Conservation (phyloP, 1,139 yeast genomes). For the Suhomyces taliae region DNA sequence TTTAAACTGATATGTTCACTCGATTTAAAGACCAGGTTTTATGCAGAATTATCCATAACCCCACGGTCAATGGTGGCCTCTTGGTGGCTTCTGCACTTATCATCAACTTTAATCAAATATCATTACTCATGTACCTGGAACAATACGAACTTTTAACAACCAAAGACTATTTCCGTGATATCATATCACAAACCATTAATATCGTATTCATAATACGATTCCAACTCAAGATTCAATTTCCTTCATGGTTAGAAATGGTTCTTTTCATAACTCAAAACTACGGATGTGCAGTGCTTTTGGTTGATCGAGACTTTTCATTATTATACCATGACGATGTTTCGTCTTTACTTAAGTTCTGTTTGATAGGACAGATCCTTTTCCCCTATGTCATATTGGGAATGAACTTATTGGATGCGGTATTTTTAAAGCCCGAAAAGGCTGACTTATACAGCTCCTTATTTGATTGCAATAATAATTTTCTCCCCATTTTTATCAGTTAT, state of each 20-base stretch:
- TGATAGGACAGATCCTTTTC: conserved; percentile 18
- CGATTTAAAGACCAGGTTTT: conserved; percentile 9
- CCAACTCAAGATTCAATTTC: conserved; percentile 10
- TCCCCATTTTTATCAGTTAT: conserved; percentile 30
- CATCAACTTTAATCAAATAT: conserved; percentile 5
- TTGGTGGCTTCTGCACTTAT: conserved; percentile 1
- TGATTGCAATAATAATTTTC: conserved; percentile 28
- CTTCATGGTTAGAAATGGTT: conserved; percentile 13
- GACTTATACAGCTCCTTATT: conserved; percentile 11
- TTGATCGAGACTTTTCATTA: conserved; percentile 11
- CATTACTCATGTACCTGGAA: not conserved
- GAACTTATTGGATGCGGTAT: conserved; percentile 12
- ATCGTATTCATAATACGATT: conserved; percentile 24
- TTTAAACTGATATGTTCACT: not conserved
- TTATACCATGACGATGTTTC: conserved; percentile 10
- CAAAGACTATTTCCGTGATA: conserved; percentile 17
- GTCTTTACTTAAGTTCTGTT: conserved; percentile 10
- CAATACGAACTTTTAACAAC: conserved; percentile 6
- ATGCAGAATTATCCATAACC: conserved; percentile 13
- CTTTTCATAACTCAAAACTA: conserved; percentile 19
- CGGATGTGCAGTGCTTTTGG: conserved; percentile 15
- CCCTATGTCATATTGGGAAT: conserved; percentile 20
- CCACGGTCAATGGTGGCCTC: conserved; percentile 9
- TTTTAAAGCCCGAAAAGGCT: not conserved
- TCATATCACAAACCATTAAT: conserved; percentile 23